Base-by-base conservation (phyloP, 179 eudicot species). In the Camellia oleifera region DNA sequence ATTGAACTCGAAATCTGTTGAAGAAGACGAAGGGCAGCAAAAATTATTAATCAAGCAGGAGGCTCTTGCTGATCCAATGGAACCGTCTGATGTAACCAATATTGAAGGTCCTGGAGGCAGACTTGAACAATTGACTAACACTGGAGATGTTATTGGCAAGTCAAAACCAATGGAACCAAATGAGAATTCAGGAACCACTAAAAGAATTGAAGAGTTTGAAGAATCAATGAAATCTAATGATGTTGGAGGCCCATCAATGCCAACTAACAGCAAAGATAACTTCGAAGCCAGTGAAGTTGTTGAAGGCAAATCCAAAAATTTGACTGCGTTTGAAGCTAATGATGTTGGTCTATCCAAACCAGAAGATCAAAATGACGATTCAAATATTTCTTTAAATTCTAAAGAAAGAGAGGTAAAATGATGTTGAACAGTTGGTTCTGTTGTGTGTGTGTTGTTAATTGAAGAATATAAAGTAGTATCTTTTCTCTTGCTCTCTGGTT, bases 241-340 rank as follows among this genome's bases (percentile, higher is more conserved):
- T 17, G 66, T 50, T 14, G 71, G 66, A 57, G 63, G 15, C 53
- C 53, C 69, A 32, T 7, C 53, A 5, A 44, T n/a, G 72, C 69
- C 15, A 20, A 26, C 23, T 5, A 32, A 67, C n/a, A 61, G 64
- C 52, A 61, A 57, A 20, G 58, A 64, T 53, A 64, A 80, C 56
- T 64, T 61, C 5, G 77, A 70, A 50, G 60, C 83, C 75, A 18
- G 61, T 18, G 52, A 70, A 76, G 69, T 69, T 75, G 61, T 61
- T 58, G 62, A 75, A 58, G 57, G 75, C 53, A 26, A 80, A 40
- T 60, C 23, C 15, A 45, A 17, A 66, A 78, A 17, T 57, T 60
- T 61, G 18, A n/a, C 32, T 26, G 32, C 20, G 0, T 15, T 2
- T 44, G 56, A 45, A 58, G 74, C 61, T 15, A 32, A 67, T 40